Evolutionary conservation across 2,329 filamentous ascomycete genomes (phyloP).

Genomic region (Tolypocladium tundrense): DNA sequence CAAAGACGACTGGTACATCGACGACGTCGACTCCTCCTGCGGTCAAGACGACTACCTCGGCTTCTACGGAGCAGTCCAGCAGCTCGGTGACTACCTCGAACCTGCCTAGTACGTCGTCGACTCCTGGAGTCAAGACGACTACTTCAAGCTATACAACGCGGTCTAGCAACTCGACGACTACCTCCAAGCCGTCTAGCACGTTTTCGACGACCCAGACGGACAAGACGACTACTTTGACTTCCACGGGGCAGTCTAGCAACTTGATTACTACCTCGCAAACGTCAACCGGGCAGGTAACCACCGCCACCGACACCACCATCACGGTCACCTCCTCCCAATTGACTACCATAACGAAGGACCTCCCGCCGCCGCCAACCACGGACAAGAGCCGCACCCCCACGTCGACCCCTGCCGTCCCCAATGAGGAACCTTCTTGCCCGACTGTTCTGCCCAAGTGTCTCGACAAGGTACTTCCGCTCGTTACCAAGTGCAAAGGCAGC

Average conservation of each 20-base stretch:
- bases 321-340: background rate
- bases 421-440: background rate
- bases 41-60: no score
- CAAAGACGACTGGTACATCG: background rate
- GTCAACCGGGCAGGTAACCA: background rate
- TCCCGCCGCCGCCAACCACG: background rate
- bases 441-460: background rate
- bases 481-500: background rate
- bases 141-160: background rate
- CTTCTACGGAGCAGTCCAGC: background rate
- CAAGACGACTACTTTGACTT: background rate
- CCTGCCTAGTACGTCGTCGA: background rate
- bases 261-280: background rate
- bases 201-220: background rate
- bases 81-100: background rate
- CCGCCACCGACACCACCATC: no score
- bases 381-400: background rate
- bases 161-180: background rate
- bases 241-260: background rate
- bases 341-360: background rate
- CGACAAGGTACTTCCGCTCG: background rate
- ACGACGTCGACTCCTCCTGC: no score
- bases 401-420: background rate
- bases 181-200: background rate
- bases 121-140: no score